Evolutionary conservation across 768 basidiomycete genomes (phyloP), one percentile per base, ranked within the genome.

Genomic region (Boletus sensibilis): DNA sequence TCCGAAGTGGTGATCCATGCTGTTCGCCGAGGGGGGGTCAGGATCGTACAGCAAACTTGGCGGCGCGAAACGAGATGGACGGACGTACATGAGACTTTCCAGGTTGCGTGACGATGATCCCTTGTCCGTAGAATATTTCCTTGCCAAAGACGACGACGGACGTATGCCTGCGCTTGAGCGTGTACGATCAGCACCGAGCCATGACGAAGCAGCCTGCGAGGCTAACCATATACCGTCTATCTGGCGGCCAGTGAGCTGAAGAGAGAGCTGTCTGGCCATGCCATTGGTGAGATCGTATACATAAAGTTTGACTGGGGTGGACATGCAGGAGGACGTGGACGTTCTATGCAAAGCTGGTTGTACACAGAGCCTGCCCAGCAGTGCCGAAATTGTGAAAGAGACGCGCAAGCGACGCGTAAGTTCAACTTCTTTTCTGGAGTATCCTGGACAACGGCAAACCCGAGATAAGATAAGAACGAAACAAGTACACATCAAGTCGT

Each of bases 211-310:
- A 61, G 4, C 21, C 35, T 29, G 21, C 13, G 7, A 29, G 52
- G 71, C 81, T 61, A 52, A 92, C 94, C 95, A 98, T 50, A 98
- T 85, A 0, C 95, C 95, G 59, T 97, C 92, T 51, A 97, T 92
- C 71, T 94, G 92, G 50, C 84, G 82, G 5, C 95, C 95, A 0
- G 89, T 90, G 39, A 97, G 78, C 71, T 89, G 88, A 45, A 79
- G 74, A 7, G 93, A 95, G 35, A 97, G 74, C 57, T 85, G 82
- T 52, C 80, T 79, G 7, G 93, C 95, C 64, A 96, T 78, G 40
- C 94, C 94, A 65, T 87, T 85, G 72, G 87, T 94, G 51, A 96
- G 85, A 66, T 97, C 94, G 71, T 97, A 97, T 1, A 96, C 84
- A 67, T 94, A 94, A 25, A 97, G 80, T 62, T 91, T 77, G 18